Conservation (phyloP, 768 basidiomycete genomes). For the Myochromella boudieri region DNA sequence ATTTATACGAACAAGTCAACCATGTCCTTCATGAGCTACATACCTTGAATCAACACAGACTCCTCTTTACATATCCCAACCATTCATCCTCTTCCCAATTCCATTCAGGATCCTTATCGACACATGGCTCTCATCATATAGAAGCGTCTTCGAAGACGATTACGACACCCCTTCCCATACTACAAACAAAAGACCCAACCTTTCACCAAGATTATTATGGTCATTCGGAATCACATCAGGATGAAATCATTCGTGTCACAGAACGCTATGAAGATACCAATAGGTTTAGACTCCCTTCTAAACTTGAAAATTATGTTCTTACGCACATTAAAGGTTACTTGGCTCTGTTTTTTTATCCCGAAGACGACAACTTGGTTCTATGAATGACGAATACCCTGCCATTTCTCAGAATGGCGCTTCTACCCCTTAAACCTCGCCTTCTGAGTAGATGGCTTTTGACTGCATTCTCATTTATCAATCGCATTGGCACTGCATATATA, state of each 20-base stretch:
- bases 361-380: constrained; percentile 34
- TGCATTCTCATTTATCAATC: too few species aligned
- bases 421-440: too few species aligned
- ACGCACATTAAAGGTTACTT: constrained; percentile 45
- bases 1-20: constrained; percentile 63
- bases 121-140: not conserved
- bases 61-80: constrained; percentile 41
- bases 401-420: too few species aligned
- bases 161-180: not conserved
- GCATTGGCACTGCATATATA: too few species aligned
- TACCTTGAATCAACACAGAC: constrained; percentile 62
- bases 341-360: constrained; percentile 68
- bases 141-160: not conserved
- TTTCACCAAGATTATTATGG: not conserved
- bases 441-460: too few species aligned
- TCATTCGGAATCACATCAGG: not conserved
- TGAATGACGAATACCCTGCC: constrained; percentile 10
- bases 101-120: not conserved
- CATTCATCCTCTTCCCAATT: too few species aligned
- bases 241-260: constrained; percentile 48
- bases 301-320: constrained; percentile 1
- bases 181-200: constrained; percentile 1
- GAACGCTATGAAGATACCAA: constrained; percentile 67
- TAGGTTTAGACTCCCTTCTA: constrained; percentile 38
- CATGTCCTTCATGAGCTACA: constrained; percentile 70